Conservation (phyloP, 371 early-diverging fungal genomes). For the Basidiobolus meristosporus region DNA sequence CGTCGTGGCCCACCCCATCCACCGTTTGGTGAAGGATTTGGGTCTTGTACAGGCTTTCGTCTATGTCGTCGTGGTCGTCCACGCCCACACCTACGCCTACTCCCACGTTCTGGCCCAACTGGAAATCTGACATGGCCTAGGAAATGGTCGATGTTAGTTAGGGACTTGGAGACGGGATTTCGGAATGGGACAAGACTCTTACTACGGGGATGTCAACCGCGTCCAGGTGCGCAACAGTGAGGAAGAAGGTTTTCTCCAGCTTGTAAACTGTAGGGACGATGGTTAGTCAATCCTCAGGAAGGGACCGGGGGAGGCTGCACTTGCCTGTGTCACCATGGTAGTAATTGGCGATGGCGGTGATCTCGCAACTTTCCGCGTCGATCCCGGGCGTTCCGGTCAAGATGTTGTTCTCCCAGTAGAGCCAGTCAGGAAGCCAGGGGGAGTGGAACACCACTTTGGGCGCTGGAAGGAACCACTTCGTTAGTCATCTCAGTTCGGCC, state of each 20-base stretch:
- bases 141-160: too few relatives aligned
- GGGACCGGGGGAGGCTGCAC: too few relatives aligned
- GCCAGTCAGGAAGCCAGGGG: constrained; percentile 38
- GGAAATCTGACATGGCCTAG: too few relatives aligned
- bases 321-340: constrained; percentile 33
- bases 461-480: constrained; percentile 8
- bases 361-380: constrained; percentile 18
- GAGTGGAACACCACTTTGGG: constrained; percentile 38
- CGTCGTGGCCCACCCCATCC: too few relatives aligned
- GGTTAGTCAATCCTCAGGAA: too few relatives aligned
- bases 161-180: too few relatives aligned
- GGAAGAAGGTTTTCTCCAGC: constrained; percentile 14
- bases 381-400: constrained; percentile 29
- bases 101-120: too few relatives aligned
- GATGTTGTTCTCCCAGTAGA: constrained; percentile 35
- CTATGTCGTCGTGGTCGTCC: too few relatives aligned
- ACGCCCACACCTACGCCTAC: too few relatives aligned
- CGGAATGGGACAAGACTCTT: too few relatives aligned
- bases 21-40: too few relatives aligned
- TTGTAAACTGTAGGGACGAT: constrained; percentile 11
- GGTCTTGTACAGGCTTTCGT: too few relatives aligned
- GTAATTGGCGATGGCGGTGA: constrained; percentile 28
- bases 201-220: constrained; percentile 4
- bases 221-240: constrained; percentile 6
- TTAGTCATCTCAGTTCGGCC: not conserved